Evolutionary conservation across 192 early-diverging fungal species (phyloP).

Genomic region (Coemansia sp.): DNA sequence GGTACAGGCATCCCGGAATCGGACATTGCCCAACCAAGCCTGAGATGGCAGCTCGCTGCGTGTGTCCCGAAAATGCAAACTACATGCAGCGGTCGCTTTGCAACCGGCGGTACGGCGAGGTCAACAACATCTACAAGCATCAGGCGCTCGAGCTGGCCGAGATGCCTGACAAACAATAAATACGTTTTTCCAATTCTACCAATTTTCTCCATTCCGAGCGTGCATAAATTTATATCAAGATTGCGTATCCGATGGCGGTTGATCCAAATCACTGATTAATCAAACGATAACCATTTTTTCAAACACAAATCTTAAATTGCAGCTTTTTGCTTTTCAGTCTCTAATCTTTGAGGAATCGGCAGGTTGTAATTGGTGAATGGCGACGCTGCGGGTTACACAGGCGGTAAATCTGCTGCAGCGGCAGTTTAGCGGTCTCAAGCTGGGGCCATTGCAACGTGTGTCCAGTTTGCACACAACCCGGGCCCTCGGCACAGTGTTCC

Average conservation of each 20-base stretch:
- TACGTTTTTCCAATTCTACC: neutral
- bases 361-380: neutral
- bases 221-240: too few species aligned
- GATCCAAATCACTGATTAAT: too few species aligned
- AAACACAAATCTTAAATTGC: too few species aligned
- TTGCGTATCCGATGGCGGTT: too few species aligned
- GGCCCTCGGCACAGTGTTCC: neutral
- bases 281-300: too few species aligned
- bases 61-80: constrained; percentile 32
- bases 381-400: neutral
- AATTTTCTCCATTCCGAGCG: too few species aligned
- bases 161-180: constrained; percentile 25
- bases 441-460: neutral
- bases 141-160: constrained; percentile 34
- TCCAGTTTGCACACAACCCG: constrained; percentile 19
- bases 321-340: too few species aligned
- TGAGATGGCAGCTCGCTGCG: constrained; percentile 40
- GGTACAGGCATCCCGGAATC: constrained; percentile 65
- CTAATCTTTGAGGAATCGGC: too few species aligned
- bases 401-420: neutral
- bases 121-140: constrained; percentile 30
- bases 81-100: constrained; percentile 51
- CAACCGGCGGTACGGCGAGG: constrained; percentile 25
- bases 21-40: constrained; percentile 68
- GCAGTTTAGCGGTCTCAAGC: neutral